Base-by-base conservation (phyloP, 176 grass and related monocot species). In the Rhynchospora breviuscula region DNA sequence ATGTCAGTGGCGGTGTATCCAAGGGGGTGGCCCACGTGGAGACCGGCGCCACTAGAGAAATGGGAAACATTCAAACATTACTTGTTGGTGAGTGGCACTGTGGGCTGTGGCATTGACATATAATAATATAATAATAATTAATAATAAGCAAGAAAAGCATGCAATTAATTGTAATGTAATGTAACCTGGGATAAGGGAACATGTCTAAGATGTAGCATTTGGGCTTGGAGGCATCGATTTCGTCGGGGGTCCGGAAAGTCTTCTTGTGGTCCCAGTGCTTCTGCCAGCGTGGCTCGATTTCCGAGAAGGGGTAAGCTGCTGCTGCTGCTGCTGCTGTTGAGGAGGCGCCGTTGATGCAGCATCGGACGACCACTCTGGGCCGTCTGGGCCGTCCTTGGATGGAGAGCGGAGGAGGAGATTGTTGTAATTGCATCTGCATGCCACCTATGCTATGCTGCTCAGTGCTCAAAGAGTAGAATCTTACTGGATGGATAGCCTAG, bases 181-280 rank as follows among this genome's bases (percentile, higher is more conserved):
- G n/a, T n/a, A 29, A 74, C 92, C 95, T 95, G 52, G 96, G 96
- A 58, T 98, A 95, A 63, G 96, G 96, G 64, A 98, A 98, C 93
- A 98, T 98, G 85, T 98, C 96, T 33, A 98, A 90, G 79, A 98
- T 93, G 80, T 95, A 98, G 84, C 89, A 93, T 86, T 98, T 98
- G 18, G 96, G 96, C 71, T 83, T 98, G 49, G 91, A 86, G 59
- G 81, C 87, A 49, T 98, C 93, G 63, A 98, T 85, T 10, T 90
- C 96, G 2, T 93, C 91, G 65, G 88, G 89, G 8, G 86, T 98
- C 64, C 89, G 90, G 83, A 98, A 98, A 56, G 95, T 95, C 64
- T 87, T 76, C 74, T 86, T 79, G 81, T 98, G 87, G 63, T 98
- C 95, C 95, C 93, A 95, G 89, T 91, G 84, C 47, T 71, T 83